Base-by-base conservation (phyloP, 768 basidiomycete species). In the Leccinum broughii region DNA sequence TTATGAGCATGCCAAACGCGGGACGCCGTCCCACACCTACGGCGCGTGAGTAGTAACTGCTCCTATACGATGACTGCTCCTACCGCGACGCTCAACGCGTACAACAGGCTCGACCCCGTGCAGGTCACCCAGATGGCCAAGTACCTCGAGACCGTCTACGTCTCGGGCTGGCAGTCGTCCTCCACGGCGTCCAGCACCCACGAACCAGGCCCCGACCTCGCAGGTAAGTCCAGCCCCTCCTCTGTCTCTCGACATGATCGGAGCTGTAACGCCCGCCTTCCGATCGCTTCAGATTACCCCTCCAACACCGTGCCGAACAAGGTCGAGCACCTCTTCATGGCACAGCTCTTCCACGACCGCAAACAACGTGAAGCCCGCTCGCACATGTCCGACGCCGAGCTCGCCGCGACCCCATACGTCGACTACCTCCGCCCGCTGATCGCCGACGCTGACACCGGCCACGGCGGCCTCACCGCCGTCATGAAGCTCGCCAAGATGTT, bases 401-500 rank as follows among this genome's bases (percentile, higher is more conserved):
- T 91, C 58, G 81, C 85, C 3, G 79, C 83, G 65, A 87, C 88
- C 0, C 89, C 90, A 0, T 72, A 73, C 59, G 77, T 96, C 67
- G 95, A 98, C 76, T 96, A 96, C 74, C 86, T 97, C 64, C 90
- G 96, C 24, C 96, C 96, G 6, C 84, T 99, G 65, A 80, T 99
- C 64, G 96, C 97, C 17, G 97, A 99, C 76, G 97, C 94, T 11
- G 97, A 99, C 74, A 98, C 97, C 24, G 96, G 96, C 6, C 96
- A 98, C 71, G 96, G 96, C 68, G 96, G 96, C 62, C 79, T 98
- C 66, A 98, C 95, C n/a, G 95, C 97, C 17, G 87, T 93, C 62
- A 96, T 98, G 93, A 98, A 98, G 78, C 86, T 99, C 62, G 86
- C 97, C 60, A 99, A 99, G 78, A 87, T 99, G 85, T 98, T 99